Percentiles rank a stretch among this genome's conserved stretches.
Evolutionary conservation across 352 stramenopile species (phyloP).

Genomic region (Phytopythium ostracodes): DNA sequence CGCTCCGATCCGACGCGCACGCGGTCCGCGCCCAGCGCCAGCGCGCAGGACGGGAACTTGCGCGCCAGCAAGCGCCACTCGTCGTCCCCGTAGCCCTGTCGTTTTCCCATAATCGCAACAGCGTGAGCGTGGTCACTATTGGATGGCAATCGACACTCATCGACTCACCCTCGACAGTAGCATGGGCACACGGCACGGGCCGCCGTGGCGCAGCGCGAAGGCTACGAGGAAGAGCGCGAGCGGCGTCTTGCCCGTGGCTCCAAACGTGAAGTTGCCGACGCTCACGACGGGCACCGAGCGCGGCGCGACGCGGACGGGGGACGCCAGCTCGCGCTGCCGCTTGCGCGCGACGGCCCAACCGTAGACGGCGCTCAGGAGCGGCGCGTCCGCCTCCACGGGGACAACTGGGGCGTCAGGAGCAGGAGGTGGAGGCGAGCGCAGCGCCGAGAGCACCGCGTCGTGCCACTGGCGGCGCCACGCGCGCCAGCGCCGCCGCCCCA

Average conservation of each 20-base stretch:
- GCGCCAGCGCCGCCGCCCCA: slow-evolving; percentile 12
- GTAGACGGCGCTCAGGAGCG: slow-evolving; percentile 41
- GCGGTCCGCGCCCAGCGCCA: slow-evolving; percentile 31
- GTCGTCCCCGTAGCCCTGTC: slow-evolving; percentile 56
- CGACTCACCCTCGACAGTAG: slow-evolving; percentile 42
- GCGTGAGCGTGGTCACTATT: no score
- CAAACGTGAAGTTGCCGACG: slow-evolving; percentile 69
- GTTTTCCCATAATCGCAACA: background rate
- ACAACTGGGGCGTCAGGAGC: no score
- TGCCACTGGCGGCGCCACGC: slow-evolving; percentile 25
- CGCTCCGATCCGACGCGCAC: slow-evolving; percentile 30
- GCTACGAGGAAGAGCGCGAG: slow-evolving; percentile 42
- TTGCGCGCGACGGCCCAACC: slow-evolving; percentile 26
- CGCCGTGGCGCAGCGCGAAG: slow-evolving; percentile 11
- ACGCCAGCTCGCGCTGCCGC: slow-evolving; percentile 20
- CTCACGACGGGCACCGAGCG: slow-evolving; percentile 43
- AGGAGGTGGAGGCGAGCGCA: slow-evolving; percentile 19
- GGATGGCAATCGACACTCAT: background rate
- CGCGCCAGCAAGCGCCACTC: slow-evolving; percentile 57
- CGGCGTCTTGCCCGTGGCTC: slow-evolving; percentile 71
- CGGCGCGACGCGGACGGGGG: slow-evolving; percentile 21
- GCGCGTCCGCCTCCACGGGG: slow-evolving; percentile 11
- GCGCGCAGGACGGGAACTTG: slow-evolving; percentile 34
- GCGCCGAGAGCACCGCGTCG: slow-evolving; percentile 18
- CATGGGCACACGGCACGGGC: slow-evolving; percentile 24